phyloP scores from a whole-genome alignment of 345 rosid species.

The Mallotus nudiflorus region DNA sequence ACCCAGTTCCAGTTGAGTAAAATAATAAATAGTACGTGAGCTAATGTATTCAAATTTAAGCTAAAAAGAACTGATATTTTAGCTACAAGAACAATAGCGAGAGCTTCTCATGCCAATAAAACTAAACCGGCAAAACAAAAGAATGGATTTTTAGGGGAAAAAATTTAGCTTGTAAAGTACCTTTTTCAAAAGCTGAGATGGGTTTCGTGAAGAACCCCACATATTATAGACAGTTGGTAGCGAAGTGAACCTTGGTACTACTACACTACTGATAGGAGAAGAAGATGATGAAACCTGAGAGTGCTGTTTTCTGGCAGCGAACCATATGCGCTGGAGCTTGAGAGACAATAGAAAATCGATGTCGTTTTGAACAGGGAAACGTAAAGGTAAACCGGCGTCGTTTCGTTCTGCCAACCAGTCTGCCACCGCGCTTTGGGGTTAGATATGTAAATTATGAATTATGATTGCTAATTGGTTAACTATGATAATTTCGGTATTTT shows the following conservation, averaged over 20 bases:
- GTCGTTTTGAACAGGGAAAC: background rate
- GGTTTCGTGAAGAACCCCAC: conserved; percentile 11
- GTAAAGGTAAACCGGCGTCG: background rate
- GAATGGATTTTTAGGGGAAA: background rate
- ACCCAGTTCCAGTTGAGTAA: no score
- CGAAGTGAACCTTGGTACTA: background rate
- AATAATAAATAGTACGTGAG: background rate
- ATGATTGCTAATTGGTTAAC: no score
- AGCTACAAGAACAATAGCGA: background rate
- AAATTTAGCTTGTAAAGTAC: background rate
- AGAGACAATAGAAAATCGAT: no score
- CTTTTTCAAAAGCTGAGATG: conserved; percentile 24
- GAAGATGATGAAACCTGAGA: background rate
- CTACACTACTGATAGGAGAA: background rate
- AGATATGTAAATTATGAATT: no score
- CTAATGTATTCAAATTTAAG: background rate
- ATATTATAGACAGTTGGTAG: background rate
- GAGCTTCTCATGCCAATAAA: background rate
- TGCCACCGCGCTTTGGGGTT: no score
- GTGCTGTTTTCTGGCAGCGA: background rate
- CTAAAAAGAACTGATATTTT: background rate
- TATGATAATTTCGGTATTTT: no score
- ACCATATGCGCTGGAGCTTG: no score
- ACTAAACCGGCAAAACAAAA: background rate
- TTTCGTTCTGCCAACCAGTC: no score